These are phyloP conservation scores for Casuarina glauca DNA, from an alignment of 306 rosid species.

Conservation along the genomic window DNA sequence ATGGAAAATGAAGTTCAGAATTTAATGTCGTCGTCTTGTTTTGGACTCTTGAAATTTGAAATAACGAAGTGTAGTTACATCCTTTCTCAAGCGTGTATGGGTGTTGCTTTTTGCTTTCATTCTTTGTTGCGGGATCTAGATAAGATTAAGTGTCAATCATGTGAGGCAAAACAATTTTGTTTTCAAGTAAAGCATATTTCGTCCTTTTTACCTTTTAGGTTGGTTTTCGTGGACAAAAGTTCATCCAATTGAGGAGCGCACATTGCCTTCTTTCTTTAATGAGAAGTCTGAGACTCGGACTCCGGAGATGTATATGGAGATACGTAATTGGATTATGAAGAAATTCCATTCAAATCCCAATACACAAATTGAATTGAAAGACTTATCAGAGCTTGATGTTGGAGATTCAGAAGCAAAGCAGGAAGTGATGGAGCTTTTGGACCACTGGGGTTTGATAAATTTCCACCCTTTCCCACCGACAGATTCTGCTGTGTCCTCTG, in stretches of 20 bases:
- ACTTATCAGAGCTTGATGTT: constrained; percentile 68
- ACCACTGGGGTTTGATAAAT: constrained; percentile 92
- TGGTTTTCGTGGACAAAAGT: constrained; percentile 83
- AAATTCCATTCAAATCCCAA: constrained; percentile 63
- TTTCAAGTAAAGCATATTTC: constrained; percentile 12
- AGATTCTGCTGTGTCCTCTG: constrained; percentile 41
- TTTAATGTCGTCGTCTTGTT: not conserved
- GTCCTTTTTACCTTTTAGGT: constrained; percentile 52
- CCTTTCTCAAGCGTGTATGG: not conserved
- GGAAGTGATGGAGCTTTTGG: constrained; percentile 85
- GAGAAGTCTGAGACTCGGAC: constrained; percentile 60
- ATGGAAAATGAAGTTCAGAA: not conserved
- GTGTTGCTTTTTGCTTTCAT: not conserved
- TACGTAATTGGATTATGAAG: constrained; percentile 77
- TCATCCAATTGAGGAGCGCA: constrained; percentile 73
- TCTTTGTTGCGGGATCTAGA: not conserved
- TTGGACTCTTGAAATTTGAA: not conserved
- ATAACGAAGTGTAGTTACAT: not conserved
- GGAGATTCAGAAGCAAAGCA: constrained; percentile 75
- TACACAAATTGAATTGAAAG: constrained; percentile 61
- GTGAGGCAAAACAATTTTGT: constrained; percentile 7
- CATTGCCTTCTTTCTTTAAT: constrained; percentile 72
- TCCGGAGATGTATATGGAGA: constrained; percentile 65
- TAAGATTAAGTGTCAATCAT: not conserved
- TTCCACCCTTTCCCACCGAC: constrained; percentile 73